Evolutionary conservation across 2,329 filamentous ascomycete genomes (phyloP).

Genomic region (Cladorrhinum sp.): DNA sequence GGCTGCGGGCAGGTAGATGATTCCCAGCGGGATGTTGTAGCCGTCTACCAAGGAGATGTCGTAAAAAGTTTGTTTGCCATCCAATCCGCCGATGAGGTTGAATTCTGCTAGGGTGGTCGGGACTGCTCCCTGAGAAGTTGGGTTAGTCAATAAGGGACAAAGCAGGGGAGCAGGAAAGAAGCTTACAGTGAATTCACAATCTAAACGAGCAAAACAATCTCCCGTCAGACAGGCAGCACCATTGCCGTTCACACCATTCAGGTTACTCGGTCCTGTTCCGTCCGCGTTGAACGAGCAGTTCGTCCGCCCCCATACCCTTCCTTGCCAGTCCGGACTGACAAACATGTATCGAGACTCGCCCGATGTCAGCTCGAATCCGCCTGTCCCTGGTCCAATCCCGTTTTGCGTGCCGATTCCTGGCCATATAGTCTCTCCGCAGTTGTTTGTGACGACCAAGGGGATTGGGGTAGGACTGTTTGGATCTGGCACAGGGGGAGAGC

Average conservation of each 20-base stretch:
- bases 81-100: slow-evolving; percentile 64
- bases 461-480: slow-evolving; percentile 30
- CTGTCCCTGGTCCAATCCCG: slow-evolving; percentile 63
- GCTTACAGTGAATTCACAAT: slow-evolving; percentile 67
- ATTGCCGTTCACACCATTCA: slow-evolving; percentile 38
- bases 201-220: slow-evolving; percentile 68
- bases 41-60: slow-evolving; percentile 83
- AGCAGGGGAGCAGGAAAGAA: neutral
- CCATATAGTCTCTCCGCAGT: slow-evolving; percentile 69
- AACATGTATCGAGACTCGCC: slow-evolving; percentile 59
- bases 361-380: slow-evolving; percentile 65
- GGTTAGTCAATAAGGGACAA: neutral
- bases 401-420: slow-evolving; percentile 72
- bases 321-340: slow-evolving; percentile 74
- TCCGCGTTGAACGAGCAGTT: slow-evolving; percentile 74
- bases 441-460: slow-evolving; percentile 68
- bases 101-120: slow-evolving; percentile 80
- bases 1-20: slow-evolving; percentile 57
- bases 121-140: slow-evolving; percentile 57
- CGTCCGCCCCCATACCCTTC: slow-evolving; percentile 77
- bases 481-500: neutral
- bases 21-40: slow-evolving; percentile 73
- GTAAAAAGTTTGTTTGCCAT: slow-evolving; percentile 67
- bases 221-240: slow-evolving; percentile 67
- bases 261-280: slow-evolving; percentile 48